phyloP scores from a whole-genome alignment of 1,284 basidiomycete genomes.

The Ustilago vetiveriae region DNA sequence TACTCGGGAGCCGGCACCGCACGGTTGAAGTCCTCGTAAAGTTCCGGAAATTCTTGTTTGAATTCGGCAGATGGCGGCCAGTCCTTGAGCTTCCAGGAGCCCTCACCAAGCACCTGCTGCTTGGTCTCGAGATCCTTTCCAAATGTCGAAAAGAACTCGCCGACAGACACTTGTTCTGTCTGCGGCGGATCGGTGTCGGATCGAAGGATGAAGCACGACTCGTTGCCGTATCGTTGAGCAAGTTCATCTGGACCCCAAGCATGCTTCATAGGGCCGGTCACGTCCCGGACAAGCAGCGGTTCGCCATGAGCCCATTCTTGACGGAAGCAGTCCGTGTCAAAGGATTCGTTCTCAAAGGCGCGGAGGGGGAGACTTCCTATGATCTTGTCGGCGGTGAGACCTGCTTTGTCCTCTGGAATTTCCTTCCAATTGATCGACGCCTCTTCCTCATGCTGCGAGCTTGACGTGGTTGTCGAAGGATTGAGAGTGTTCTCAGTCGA shows the following conservation, averaged over 20 bases:
- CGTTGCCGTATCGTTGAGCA: constrained; percentile 72
- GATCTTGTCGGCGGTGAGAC: constrained; percentile 24
- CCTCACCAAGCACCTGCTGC: constrained; percentile 61
- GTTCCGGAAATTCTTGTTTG: constrained; percentile 80
- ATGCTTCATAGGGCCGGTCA: constrained; percentile 22
- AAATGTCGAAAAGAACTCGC: constrained; percentile 82
- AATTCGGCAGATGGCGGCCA: constrained; percentile 91
- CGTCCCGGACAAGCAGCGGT: constrained; percentile 49
- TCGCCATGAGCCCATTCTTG: constrained; percentile 48
- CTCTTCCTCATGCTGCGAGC: not conserved
- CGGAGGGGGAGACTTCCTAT: constrained; percentile 24
- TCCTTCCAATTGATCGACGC: constrained; percentile 22
- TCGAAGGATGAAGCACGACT: constrained; percentile 73
- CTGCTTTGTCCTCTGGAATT: constrained; percentile 5
- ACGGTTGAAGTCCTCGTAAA: constrained; percentile 85
- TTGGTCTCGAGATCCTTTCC: constrained; percentile 74
- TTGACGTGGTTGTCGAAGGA: too few species aligned
- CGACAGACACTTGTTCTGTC: constrained; percentile 73
- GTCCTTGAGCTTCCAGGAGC: constrained; percentile 85
- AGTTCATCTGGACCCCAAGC: constrained; percentile 85
- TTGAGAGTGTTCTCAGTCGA: too few species aligned
- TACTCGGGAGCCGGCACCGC: constrained; percentile 87
- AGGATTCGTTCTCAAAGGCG: constrained; percentile 9
- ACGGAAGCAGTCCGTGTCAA: constrained; percentile 26
- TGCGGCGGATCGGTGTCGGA: constrained; percentile 72